Evolutionary conservation across 2,329 filamentous ascomycete species (phyloP), one percentile per base, ranked within the genome.

Genomic region (Fusarium sulawesiense): DNA sequence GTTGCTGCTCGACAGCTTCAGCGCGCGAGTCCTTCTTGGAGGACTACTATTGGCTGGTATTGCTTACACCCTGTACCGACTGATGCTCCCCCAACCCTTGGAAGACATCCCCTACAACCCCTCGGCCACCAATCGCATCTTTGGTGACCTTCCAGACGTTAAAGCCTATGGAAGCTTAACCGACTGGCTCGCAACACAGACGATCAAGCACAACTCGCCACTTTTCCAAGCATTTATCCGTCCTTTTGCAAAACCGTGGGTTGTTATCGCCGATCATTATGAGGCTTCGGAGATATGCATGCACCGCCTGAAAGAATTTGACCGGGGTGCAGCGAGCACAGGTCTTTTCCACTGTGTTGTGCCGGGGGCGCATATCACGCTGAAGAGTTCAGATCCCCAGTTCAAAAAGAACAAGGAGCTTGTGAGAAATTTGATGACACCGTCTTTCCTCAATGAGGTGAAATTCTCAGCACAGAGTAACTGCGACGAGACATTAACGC

Each of bases 391-490:
- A 2, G 40, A 71, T 40, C 68, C 68, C 2, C 68, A 68, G 18
- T 71, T 68, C 4, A 59, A 58, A 12, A 71, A 68, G 25, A 71
- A 71, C 5, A 71, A 71, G 20, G 68, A 71, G 5, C 68, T 71
- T 30, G 64, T 71, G 4, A 45, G 65, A 7, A 70, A 71, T 23
- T 47, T 71, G 8, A 71, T 71, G 68, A 68, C 68, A 0, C 68
- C 68, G 1, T 55, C 50, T 0, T 71, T 71, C 29, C 21, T 71
- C 6, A 44, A 42, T 1, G 68, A 71, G 51, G 68, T 71, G 12
- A 55, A 10, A 10, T 14, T 3, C 16, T 11, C 0, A 3, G 5
- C 2, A 18, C 2, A 7, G 20, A 6, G 4, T 4, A 4, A 21
- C 4, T 21, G 6, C 10, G 8, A 14, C 4, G 2, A 14, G 4